These are phyloP conservation scores for Cucumis sativus DNA, from an alignment of 306 rosid genomes.

Conservation along the genomic window DNA sequence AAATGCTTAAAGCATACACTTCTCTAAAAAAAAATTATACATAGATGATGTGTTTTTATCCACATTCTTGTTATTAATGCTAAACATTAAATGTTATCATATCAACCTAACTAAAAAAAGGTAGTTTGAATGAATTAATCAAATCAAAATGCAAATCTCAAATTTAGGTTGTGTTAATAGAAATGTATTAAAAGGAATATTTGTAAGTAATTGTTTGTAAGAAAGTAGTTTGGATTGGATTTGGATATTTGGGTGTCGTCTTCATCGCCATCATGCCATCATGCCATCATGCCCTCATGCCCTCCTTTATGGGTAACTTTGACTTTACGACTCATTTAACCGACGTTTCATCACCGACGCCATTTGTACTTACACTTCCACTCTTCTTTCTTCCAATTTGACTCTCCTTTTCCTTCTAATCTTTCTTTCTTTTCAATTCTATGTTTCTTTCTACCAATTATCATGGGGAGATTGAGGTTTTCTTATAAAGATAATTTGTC, in stretches of 20 bases:
- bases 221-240: too few relatives aligned
- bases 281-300: not conserved
- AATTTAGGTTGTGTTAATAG: not conserved
- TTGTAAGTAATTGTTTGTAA: not conserved
- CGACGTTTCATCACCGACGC: not conserved
- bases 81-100: too few relatives aligned
- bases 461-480: not conserved
- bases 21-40: too few relatives aligned
- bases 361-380: not conserved
- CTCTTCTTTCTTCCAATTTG: not conserved
- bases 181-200: not conserved
- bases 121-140: not conserved
- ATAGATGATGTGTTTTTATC: not conserved
- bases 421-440: not conserved
- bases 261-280: not conserved
- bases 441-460: not conserved
- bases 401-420: not conserved
- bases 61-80: not conserved
- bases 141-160: not conserved
- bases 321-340: not conserved
- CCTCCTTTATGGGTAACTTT: not conserved
- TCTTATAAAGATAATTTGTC: not conserved
- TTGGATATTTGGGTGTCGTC: not conserved
- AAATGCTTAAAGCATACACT: too few relatives aligned
- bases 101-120: not conserved